Percentiles rank a stretch among this genome's conserved stretches.
phyloP scores from a whole-genome alignment of 805 yeast species.

The Dipodascopsis uninucleata region DNA sequence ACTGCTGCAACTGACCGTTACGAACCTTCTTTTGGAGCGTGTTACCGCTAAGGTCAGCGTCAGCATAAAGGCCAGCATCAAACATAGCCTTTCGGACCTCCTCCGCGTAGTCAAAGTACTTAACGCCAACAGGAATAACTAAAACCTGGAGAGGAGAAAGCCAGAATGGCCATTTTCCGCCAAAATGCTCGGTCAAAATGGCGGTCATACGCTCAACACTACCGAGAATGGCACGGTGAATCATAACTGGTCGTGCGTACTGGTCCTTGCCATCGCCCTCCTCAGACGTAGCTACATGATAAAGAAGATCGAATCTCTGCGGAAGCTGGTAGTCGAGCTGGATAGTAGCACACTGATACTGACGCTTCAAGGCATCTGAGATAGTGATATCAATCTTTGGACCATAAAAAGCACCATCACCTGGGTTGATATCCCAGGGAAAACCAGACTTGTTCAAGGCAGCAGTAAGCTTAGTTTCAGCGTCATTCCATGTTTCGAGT shows the following conservation, averaged over 20 bases:
- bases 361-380: constrained; percentile 72
- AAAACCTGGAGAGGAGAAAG: constrained; percentile 97
- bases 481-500: constrained; percentile 71
- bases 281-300: constrained; percentile 39
- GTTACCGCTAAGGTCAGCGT: constrained; percentile 89
- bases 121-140: constrained; percentile 95
- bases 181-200: constrained; percentile 94
- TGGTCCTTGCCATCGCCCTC: constrained; percentile 39
- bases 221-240: constrained; percentile 97
- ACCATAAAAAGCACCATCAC: constrained; percentile 86
- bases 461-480: constrained; percentile 61
- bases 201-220: constrained; percentile 99
- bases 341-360: constrained; percentile 92
- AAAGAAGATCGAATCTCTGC: constrained; percentile 69
- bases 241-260: constrained; percentile 91
- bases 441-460: constrained; percentile 57
- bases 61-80: constrained; percentile 79
- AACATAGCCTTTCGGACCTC: constrained; percentile 59
- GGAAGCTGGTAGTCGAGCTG: constrained; percentile 96
- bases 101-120: constrained; percentile 86
- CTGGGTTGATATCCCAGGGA: constrained; percentile 70
- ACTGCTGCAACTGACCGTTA: constrained; percentile 89
- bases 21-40: constrained; percentile 98
- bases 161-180: constrained; percentile 99
- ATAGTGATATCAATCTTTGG: constrained; percentile 76